Percentiles rank a stretch among this genome's conserved stretches.
phyloP scores from a whole-genome alignment of 768 basidiomycete genomes.

The Phanerochaete sordida region DNA sequence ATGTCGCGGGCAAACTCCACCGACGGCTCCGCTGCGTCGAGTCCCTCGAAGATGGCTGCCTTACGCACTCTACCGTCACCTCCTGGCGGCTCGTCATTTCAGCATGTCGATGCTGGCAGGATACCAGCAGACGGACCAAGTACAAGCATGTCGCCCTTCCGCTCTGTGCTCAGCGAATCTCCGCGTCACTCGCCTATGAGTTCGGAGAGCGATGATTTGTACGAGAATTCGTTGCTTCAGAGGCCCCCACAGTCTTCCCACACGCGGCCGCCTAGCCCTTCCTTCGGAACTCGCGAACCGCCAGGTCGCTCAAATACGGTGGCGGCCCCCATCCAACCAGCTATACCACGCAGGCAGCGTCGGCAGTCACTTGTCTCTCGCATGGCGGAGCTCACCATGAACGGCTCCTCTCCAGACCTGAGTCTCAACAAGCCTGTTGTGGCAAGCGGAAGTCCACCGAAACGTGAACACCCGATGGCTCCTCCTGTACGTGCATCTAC shows the following conservation, averaged over 20 bases:
- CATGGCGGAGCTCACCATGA: conserved; percentile 8
- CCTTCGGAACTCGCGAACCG: conserved; percentile 3
- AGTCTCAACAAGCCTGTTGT: background rate
- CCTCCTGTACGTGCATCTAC: background rate
- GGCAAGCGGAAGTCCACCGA: conserved; percentile 8
- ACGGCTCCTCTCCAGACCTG: conserved; percentile 2
- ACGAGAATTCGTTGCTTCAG: conserved; percentile 9
- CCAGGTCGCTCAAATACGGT: background rate
- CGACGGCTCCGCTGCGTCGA: background rate
- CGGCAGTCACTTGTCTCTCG: conserved; percentile 8
- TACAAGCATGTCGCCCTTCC: background rate
- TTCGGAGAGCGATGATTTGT: conserved; percentile 16
- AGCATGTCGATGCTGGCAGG: background rate
- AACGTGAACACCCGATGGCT: conserved; percentile 4
- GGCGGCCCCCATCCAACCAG: background rate
- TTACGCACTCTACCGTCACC: background rate
- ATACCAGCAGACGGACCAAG: background rate
- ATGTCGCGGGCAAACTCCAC: background rate
- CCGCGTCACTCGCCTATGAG: conserved; percentile 1
- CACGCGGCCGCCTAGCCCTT: conserved; percentile 8
- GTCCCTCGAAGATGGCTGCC: background rate
- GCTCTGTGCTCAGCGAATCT: background rate
- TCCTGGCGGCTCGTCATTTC: background rate
- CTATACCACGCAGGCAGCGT: background rate
- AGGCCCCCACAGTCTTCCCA: background rate